phyloP scores from a whole-genome alignment of 2,329 filamentous ascomycete species.

The Alternaria sp. region DNA sequence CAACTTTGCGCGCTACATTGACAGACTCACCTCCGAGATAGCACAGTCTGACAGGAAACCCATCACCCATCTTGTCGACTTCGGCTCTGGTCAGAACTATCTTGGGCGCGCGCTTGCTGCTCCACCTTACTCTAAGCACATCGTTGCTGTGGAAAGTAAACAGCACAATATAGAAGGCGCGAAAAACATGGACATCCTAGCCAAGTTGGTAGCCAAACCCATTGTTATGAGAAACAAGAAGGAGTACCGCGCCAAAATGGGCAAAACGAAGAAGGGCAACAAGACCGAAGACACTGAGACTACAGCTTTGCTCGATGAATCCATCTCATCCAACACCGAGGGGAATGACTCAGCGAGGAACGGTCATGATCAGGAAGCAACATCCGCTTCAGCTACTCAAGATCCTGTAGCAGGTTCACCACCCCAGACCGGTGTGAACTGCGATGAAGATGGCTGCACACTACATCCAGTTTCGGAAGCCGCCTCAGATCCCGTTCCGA shows the following conservation, averaged over 20 bases:
- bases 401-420: conserved; percentile 5
- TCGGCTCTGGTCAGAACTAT: conserved; percentile 96
- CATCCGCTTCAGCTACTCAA: neutral
- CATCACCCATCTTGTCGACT: conserved; percentile 90
- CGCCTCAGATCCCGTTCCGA: neutral
- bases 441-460: conserved; percentile 15
- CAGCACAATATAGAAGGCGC: conserved; percentile 87
- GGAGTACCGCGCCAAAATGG: conserved; percentile 62
- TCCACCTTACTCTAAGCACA: conserved; percentile 81
- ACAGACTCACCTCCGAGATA: conserved; percentile 67
- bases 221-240: conserved; percentile 85
- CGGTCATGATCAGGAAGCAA: neutral
- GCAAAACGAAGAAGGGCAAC: conserved; percentile 51
- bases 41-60: conserved; percentile 34
- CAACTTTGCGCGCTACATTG: conserved; percentile 86
- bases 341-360: neutral
- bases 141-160: conserved; percentile 89
- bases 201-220: conserved; percentile 75
- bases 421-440: neutral
- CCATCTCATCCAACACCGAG: neutral
- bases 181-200: conserved; percentile 80
- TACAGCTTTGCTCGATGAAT: neutral
- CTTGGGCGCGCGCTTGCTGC: conserved; percentile 86
- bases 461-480: neutral
- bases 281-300: conserved; percentile 32